Conservation (phyloP, 768 basidiomycete genomes). For the Gloeostereum incarnatum region DNA sequence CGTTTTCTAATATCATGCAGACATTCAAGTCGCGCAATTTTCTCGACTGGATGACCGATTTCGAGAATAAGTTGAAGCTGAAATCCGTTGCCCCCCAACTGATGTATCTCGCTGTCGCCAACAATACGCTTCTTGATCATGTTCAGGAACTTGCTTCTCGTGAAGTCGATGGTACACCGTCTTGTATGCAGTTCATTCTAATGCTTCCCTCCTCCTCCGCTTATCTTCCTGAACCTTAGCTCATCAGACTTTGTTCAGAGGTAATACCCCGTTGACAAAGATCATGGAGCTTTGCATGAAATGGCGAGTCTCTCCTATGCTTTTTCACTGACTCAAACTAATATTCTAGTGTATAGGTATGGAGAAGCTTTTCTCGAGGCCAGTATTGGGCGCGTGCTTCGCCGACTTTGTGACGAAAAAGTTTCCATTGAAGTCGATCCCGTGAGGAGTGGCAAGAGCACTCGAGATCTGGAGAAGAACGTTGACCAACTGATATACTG, state of each 20-base stretch:
- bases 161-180: slow-evolving; percentile 62
- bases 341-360: too few species aligned
- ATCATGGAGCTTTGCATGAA: slow-evolving; percentile 74
- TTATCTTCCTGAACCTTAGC: slow-evolving; percentile 39
- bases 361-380: slow-evolving; percentile 75
- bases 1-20: slow-evolving; percentile 21
- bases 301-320: too few species aligned
- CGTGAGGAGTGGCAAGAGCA: slow-evolving; percentile 47
- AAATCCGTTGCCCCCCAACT: slow-evolving; percentile 54
- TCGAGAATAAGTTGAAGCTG: slow-evolving; percentile 57
- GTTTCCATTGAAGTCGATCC: slow-evolving; percentile 81
- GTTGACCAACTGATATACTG: slow-evolving; percentile 65
- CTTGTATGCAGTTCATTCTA: slow-evolving; percentile 35
- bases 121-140: slow-evolving; percentile 53
- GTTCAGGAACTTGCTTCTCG: slow-evolving; percentile 59
- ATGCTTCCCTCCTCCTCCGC: slow-evolving; percentile 3
- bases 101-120: slow-evolving; percentile 62
- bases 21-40: slow-evolving; percentile 51
- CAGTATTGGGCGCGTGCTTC: slow-evolving; percentile 64
- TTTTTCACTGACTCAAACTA: too few species aligned
- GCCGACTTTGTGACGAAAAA: slow-evolving; percentile 62
- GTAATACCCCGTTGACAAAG: slow-evolving; percentile 60
- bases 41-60: slow-evolving; percentile 67
- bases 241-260: slow-evolving; percentile 67
- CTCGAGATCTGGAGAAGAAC: slow-evolving; percentile 57